phyloP scores from a whole-genome alignment of 177 flowering plant genomes.

The Vitis hybrid region DNA sequence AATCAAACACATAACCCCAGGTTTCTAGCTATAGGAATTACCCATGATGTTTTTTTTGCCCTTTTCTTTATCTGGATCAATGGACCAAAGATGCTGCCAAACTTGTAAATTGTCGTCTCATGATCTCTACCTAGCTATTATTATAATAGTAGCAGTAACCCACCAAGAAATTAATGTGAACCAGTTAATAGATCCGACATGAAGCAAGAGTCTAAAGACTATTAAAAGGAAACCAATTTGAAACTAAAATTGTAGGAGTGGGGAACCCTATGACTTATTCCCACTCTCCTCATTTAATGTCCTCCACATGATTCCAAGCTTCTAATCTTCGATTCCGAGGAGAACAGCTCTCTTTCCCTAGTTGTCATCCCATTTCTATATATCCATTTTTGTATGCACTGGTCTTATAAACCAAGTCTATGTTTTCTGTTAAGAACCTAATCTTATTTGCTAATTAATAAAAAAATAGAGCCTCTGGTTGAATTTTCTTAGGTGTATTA shows the following conservation, averaged over 20 bases:
- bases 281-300: conserved; percentile 59
- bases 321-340: conserved; percentile 57
- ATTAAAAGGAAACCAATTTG: conserved; percentile 31
- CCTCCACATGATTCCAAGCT: conserved; percentile 76
- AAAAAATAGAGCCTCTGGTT: conserved; percentile 12
- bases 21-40: too few species aligned
- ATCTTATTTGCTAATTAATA: background rate
- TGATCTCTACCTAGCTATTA: too few species aligned
- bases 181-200: conserved; percentile 51
- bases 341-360: conserved; percentile 55
- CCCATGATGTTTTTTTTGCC: too few species aligned
- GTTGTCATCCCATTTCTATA: conserved; percentile 26
- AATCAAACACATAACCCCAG: too few species aligned
- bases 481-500: conserved; percentile 19
- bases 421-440: conserved; percentile 6
- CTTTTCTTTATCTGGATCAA: too few species aligned
- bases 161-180: conserved; percentile 27
- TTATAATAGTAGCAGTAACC: background rate
- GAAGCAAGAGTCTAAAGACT: conserved; percentile 39
- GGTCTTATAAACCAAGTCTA: conserved; percentile 26
- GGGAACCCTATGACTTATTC: conserved; percentile 41
- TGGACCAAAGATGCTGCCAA: too few species aligned
- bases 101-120: too few species aligned
- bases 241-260: conserved; percentile 30
- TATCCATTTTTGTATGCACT: conserved; percentile 1